These are phyloP conservation scores for Esteya vermicola DNA, from an alignment of 2,329 filamentous ascomycete species.

Conservation along the genomic window DNA sequence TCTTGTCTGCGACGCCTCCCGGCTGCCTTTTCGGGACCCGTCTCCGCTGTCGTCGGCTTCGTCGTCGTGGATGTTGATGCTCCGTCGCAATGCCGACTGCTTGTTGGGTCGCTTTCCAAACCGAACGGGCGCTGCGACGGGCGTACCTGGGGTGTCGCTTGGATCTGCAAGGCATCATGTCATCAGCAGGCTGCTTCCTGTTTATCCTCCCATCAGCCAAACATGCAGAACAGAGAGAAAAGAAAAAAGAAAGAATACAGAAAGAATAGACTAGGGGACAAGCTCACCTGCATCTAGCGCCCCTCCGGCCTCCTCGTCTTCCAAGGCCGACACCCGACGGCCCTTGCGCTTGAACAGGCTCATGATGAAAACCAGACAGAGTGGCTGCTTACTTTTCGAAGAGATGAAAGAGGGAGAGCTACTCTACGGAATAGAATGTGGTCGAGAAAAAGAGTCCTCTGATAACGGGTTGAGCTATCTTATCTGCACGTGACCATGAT, in stretches of 20 bases:
- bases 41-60: slow-evolving; percentile 7
- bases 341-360: slow-evolving; percentile 54
- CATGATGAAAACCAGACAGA: slow-evolving; percentile 30
- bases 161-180: not conserved
- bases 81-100: slow-evolving; percentile 44
- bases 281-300: too few species aligned
- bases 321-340: slow-evolving; percentile 59
- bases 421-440: too few species aligned
- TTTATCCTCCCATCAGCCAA: too few species aligned
- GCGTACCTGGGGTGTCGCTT: too few species aligned
- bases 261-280: too few species aligned
- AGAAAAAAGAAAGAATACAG: too few species aligned
- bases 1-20: too few species aligned
- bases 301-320: slow-evolving; percentile 42
- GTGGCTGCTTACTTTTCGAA: not conserved
- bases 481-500: slow-evolving; percentile 32
- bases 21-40: too few species aligned
- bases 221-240: too few species aligned
- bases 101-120: slow-evolving; percentile 37
- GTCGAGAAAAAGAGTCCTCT: too few species aligned
- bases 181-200: too few species aligned
- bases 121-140: slow-evolving; percentile 27
- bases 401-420: too few species aligned
- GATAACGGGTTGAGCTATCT: slow-evolving; percentile 19
- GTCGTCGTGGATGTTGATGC: slow-evolving; percentile 32